Evolutionary conservation across 345 rosid species (phyloP).

Genomic region (Crucihimalaya himalaica): DNA sequence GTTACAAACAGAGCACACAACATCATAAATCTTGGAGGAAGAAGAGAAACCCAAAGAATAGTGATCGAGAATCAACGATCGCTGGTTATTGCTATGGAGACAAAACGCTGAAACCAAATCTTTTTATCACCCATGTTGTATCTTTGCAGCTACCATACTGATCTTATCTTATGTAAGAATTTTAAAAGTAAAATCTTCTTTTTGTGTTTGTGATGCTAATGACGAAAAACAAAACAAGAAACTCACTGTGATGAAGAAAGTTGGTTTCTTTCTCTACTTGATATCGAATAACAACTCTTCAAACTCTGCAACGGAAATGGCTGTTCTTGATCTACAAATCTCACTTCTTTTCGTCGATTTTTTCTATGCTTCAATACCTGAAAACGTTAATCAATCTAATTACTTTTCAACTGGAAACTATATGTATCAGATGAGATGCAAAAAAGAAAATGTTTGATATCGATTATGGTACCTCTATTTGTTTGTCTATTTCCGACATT

Average conservation of each 20-base stretch:
- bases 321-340: conserved; percentile 38
- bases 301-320: conserved; percentile 22
- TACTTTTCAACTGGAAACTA: not conserved
- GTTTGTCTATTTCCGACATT: conserved; percentile 72
- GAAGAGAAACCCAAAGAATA: conserved; percentile 34
- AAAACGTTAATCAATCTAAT: not conserved
- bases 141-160: conserved; percentile 40
- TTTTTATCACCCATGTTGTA: conserved; percentile 36
- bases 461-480: conserved; percentile 64
- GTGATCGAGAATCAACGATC: conserved; percentile 43
- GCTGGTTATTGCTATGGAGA: conserved; percentile 37
- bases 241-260: conserved; percentile 42
- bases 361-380: conserved; percentile 43
- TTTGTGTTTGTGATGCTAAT: conserved; percentile 27
- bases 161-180: conserved; percentile 39
- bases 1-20: conserved; percentile 45
- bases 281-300: conserved; percentile 32
- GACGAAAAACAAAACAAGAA: conserved; percentile 17
- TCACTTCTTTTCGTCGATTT: conserved; percentile 15
- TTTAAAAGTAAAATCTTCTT: not conserved
- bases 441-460: not conserved
- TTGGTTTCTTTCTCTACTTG: conserved; percentile 32
- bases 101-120: conserved; percentile 30
- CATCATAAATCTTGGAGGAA: conserved; percentile 27
- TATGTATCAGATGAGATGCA: not conserved